These are phyloP conservation scores for Lentinula aciculospora DNA, from an alignment of 768 basidiomycete genomes.

Conservation along the genomic window DNA sequence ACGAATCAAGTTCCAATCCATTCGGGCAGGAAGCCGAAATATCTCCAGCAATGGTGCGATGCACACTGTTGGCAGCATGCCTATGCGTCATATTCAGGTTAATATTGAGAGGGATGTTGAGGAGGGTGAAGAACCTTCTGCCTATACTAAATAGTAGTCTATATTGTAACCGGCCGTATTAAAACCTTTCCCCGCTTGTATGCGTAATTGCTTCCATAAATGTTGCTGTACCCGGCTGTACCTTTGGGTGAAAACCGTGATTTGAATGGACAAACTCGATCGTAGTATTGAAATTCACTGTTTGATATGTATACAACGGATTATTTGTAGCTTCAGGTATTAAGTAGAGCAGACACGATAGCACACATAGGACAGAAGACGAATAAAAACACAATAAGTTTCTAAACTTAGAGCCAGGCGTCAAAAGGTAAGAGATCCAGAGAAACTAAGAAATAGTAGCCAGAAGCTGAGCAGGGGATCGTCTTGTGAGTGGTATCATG, in stretches of 20 bases:
- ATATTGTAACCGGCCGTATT: too few relatives aligned
- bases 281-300: too few relatives aligned
- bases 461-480: too few relatives aligned
- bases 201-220: too few relatives aligned
- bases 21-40: not conserved
- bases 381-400: slow-evolving; percentile 5
- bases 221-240: too few relatives aligned
- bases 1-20: slow-evolving; percentile 3
- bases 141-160: not conserved
- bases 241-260: too few relatives aligned
- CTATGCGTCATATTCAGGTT: slow-evolving; percentile 8
- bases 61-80: slow-evolving; percentile 6
- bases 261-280: too few relatives aligned
- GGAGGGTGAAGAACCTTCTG: not conserved
- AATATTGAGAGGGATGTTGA: not conserved
- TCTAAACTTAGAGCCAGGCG: not conserved
- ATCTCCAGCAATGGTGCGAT: not conserved
- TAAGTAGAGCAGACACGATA: not conserved
- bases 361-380: not conserved
- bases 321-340: not conserved
- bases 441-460: not conserved
- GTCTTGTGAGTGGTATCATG: too few relatives aligned
- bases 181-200: too few relatives aligned
- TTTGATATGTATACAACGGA: not conserved
- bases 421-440: not conserved